These are phyloP conservation scores for Kwoniella dejecticola DNA, from an alignment of 768 basidiomycete species.

Conservation along the genomic window DNA sequence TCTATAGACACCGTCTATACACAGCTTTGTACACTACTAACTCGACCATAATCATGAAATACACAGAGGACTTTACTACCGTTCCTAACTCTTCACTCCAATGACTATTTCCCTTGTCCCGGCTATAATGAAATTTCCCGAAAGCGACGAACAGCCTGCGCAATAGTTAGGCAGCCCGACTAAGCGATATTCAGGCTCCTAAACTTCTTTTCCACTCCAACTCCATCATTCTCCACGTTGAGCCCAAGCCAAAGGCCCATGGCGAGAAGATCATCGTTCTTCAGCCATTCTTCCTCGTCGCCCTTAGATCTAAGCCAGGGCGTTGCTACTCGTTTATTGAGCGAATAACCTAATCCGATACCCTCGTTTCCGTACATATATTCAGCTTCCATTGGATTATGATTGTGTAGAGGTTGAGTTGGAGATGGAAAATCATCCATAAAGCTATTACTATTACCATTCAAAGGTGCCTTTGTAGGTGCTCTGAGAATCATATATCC, in stretches of 20 bases:
- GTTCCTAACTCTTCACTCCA: too few relatives aligned
- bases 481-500: conserved; percentile 24
- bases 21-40: background rate
- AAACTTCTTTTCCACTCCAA: too few relatives aligned
- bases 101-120: too few relatives aligned
- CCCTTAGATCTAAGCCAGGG: conserved; percentile 19
- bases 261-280: conserved; percentile 10
- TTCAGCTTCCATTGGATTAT: background rate
- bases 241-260: too few relatives aligned
- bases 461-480: conserved; percentile 1
- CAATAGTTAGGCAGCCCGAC: too few relatives aligned
- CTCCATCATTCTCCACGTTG: too few relatives aligned
- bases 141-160: too few relatives aligned
- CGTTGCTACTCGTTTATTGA: conserved; percentile 28
- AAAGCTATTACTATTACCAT: background rate
- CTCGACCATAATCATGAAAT: too few relatives aligned
- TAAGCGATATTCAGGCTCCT: too few relatives aligned
- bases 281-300: conserved; percentile 27
- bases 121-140: too few relatives aligned
- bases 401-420: background rate
- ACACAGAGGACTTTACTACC: too few relatives aligned
- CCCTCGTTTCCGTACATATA: conserved; percentile 5
- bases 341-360: conserved; percentile 22
- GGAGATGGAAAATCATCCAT: conserved; percentile 16
- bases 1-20: background rate